Evolutionary conservation across 352 stramenopile genomes (phyloP).

Genomic region (Globisporangium irregulare): DNA sequence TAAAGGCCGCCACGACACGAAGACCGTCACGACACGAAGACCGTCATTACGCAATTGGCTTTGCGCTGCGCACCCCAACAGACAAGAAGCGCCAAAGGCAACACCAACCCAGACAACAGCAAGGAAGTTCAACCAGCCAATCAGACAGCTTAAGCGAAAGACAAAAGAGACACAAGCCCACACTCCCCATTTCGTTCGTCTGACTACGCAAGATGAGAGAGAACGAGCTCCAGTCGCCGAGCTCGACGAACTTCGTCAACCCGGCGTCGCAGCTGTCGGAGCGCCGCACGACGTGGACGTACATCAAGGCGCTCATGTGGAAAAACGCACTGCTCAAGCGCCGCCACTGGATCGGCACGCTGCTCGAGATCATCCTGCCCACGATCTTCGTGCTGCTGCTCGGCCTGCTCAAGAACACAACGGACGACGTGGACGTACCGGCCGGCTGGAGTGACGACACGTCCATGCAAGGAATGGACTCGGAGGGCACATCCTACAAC

Average conservation of each 20-base stretch:
- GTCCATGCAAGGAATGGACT: background rate
- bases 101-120: too few relatives aligned
- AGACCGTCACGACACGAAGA: too few relatives aligned
- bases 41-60: too few relatives aligned
- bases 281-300: conserved; percentile 19
- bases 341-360: conserved; percentile 42
- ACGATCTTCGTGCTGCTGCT: conserved; percentile 59
- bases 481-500: conserved; percentile 39
- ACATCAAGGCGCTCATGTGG: conserved; percentile 44
- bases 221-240: background rate
- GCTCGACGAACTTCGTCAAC: background rate
- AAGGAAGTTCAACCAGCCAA: too few relatives aligned
- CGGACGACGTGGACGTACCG: conserved; percentile 42
- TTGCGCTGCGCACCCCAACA: too few relatives aligned
- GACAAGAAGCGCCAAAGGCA: too few relatives aligned
- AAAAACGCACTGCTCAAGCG: conserved; percentile 71
- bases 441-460: conserved; percentile 43
- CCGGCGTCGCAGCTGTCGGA: background rate
- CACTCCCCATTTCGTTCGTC: too few relatives aligned
- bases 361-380: conserved; percentile 48
- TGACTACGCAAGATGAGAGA: background rate
- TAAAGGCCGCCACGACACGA: too few relatives aligned
- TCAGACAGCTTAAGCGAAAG: too few relatives aligned
- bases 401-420: conserved; percentile 46
- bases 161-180: too few relatives aligned